These are phyloP conservation scores for Anthracocystis setariae DNA, from an alignment of 1,284 basidiomycete species.

Conservation along the genomic window DNA sequence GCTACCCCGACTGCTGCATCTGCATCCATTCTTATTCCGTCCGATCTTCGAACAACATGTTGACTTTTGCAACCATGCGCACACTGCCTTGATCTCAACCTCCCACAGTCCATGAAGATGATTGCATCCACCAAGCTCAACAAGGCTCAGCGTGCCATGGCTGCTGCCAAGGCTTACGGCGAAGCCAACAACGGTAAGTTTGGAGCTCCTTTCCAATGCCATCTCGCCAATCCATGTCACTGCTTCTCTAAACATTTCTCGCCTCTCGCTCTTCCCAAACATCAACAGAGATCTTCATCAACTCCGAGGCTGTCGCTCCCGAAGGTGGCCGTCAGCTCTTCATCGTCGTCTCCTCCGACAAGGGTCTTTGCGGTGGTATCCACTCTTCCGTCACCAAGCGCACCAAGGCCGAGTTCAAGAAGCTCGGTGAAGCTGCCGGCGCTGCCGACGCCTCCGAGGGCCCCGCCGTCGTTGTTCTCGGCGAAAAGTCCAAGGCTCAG, in stretches of 20 bases:
- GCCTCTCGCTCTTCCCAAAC: background rate
- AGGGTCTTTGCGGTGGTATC: conserved; percentile 99
- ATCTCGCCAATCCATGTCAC: background rate
- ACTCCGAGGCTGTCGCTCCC: conserved; percentile 61
- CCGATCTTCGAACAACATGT: conserved; percentile 3
- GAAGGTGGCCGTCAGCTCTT: conserved; percentile 69
- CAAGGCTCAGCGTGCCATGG: conserved; percentile 90
- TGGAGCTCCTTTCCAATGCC: background rate
- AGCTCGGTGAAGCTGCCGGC: conserved; percentile 72
- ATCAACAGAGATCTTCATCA: conserved; percentile 63
- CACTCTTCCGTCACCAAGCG: conserved; percentile 95
- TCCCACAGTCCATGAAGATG: conserved; percentile 86
- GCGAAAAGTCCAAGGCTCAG: conserved; percentile 97
- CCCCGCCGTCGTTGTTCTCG: conserved; percentile 74
- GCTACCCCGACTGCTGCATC: too few species aligned
- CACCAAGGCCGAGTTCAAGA: conserved; percentile 75
- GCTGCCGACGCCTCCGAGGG: conserved; percentile 63
- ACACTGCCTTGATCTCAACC: background rate
- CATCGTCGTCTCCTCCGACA: conserved; percentile 96
- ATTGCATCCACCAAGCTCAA: conserved; percentile 97
- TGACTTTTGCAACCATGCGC: conserved; percentile 5
- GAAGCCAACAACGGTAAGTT: conserved; percentile 85
- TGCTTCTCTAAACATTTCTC: too few species aligned
- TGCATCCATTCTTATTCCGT: background rate
- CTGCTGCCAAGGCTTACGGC: conserved; percentile 91